These are phyloP conservation scores for Tuber umbilicatum DNA, from an alignment of 495 filamentous ascomycete genomes.

Conservation along the genomic window DNA sequence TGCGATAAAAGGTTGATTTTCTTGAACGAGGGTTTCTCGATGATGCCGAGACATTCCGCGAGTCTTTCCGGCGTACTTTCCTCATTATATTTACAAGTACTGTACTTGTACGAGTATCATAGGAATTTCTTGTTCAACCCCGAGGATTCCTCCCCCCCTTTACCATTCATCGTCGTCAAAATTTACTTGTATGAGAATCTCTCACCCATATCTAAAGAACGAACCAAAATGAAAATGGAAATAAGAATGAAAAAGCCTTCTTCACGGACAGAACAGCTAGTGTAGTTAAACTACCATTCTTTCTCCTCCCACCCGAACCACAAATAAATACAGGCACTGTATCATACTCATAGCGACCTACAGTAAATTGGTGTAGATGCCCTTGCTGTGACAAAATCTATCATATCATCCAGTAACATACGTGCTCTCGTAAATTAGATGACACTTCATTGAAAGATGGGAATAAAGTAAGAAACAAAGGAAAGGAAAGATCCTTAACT, in stretches of 20 bases:
- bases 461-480: not conserved
- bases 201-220: not conserved
- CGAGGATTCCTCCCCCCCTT: not conserved
- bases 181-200: not conserved
- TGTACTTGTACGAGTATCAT: not conserved
- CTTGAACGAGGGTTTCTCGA: not conserved
- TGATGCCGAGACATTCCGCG: not conserved
- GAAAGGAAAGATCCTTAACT: not conserved
- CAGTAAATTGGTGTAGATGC: not conserved
- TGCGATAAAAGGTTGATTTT: conserved; percentile 1
- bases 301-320: not conserved
- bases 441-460: not conserved
- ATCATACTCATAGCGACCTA: not conserved
- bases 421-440: not conserved
- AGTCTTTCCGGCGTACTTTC: not conserved
- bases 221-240: not conserved
- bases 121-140: not conserved
- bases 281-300: not conserved
- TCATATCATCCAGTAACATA: not conserved
- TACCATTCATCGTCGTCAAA: not conserved
- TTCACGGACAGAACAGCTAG: not conserved
- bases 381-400: not conserved
- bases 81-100: too few species aligned
- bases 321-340: too few species aligned
- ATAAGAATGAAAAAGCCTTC: not conserved